phyloP scores from a whole-genome alignment of 306 rosid species.

The Lupinus albus region DNA sequence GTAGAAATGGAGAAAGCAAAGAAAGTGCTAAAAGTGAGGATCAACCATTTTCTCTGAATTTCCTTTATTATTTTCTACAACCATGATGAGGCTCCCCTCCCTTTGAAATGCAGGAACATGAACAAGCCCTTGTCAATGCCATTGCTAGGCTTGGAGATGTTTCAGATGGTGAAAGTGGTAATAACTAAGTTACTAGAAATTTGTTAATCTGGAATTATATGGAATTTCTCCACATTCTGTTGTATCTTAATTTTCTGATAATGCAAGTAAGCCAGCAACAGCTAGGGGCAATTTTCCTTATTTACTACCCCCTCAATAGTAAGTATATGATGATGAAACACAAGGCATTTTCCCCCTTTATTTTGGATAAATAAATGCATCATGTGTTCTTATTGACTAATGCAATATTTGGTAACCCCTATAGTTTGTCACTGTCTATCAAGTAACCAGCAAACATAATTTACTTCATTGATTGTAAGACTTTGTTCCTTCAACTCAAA shows the following conservation, averaged over 20 bases:
- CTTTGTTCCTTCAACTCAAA: slow-evolving; percentile 43
- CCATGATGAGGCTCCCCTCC: slow-evolving; percentile 30
- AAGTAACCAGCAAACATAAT: slow-evolving; percentile 25
- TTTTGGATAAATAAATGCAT: not conserved
- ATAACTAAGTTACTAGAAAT: slow-evolving; percentile 53
- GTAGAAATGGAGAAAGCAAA: slow-evolving; percentile 77
- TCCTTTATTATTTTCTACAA: slow-evolving; percentile 5
- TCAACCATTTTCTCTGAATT: slow-evolving; percentile 25
- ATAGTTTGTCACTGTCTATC: slow-evolving; percentile 2
- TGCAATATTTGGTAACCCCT: not conserved
- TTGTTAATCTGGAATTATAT: slow-evolving; percentile 35
- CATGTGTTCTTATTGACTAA: not conserved
- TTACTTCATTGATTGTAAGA: slow-evolving; percentile 34
- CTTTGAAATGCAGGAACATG: slow-evolving; percentile 71
- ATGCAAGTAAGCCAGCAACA: slow-evolving; percentile 39
- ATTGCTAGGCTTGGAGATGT: slow-evolving; percentile 82
- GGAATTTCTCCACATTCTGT: slow-evolving; percentile 44
- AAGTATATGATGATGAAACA: slow-evolving; percentile 11
- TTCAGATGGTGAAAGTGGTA: slow-evolving; percentile 94
- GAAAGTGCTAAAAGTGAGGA: slow-evolving; percentile 72
- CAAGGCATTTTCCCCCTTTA: not conserved
- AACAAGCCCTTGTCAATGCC: slow-evolving; percentile 77
- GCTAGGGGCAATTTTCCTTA: slow-evolving; percentile 10
- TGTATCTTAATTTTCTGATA: slow-evolving; percentile 48
- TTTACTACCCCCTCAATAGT: slow-evolving; percentile 4